These are phyloP conservation scores for Ascodesmis nigricans DNA, from an alignment of 495 filamentous ascomycete species.

Conservation along the genomic window DNA sequence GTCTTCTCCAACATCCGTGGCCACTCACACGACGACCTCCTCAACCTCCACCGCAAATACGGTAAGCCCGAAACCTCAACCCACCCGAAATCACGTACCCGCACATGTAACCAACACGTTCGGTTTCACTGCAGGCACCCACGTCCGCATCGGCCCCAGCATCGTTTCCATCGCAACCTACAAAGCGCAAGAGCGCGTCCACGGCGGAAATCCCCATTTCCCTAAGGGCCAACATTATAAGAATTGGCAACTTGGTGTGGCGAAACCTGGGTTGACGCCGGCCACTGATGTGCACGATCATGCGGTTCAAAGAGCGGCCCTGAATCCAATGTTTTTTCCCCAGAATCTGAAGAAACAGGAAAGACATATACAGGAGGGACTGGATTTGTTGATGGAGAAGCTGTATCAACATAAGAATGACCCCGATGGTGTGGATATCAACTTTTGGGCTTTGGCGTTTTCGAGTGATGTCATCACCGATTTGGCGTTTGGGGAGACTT, in stretches of 20 bases:
- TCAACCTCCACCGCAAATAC: too few relatives aligned
- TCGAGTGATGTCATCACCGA: constrained; percentile 36
- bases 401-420: constrained; percentile 19
- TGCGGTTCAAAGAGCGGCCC: constrained; percentile 23
- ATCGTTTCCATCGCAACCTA: constrained; percentile 37
- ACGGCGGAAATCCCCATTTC: too few relatives aligned
- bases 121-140: constrained; percentile 32
- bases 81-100: constrained; percentile 4
- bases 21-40: too few relatives aligned
- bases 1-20: too few relatives aligned
- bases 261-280: constrained; percentile 15
- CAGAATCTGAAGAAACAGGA: constrained; percentile 31
- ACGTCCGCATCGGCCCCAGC: constrained; percentile 41
- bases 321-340: constrained; percentile 32
- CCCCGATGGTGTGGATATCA: constrained; percentile 21
- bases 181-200: constrained; percentile 39
- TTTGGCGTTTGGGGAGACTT: constrained; percentile 34
- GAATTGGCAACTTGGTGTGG: too few relatives aligned
- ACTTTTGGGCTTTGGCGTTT: constrained; percentile 29
- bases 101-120: constrained; percentile 14
- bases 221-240: too few relatives aligned
- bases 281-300: constrained; percentile 16
- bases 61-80: too few relatives aligned
- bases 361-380: constrained; percentile 27
- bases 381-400: constrained; percentile 27